A percentile compares a stretch with the other conserved stretches of the same genome.
Evolutionary conservation across 768 basidiomycete genomes (phyloP).

Genomic region (Rhodotorula toruloides): DNA sequence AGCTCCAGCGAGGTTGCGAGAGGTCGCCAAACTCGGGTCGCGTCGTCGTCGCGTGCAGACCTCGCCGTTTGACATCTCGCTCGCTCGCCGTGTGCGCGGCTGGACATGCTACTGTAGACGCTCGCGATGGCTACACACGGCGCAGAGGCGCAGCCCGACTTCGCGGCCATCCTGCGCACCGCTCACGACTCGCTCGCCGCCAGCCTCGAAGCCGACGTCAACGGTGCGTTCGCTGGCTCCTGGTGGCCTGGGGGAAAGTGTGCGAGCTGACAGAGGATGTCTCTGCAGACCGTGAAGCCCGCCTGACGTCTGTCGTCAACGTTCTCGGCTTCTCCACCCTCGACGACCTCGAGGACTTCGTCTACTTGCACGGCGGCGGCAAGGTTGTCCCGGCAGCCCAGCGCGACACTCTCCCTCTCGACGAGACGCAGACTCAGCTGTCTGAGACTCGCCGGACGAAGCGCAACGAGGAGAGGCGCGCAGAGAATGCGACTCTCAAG

Average conservation of each 20-base stretch:
- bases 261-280: not conserved
- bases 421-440: conserved; percentile 14
- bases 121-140: too few species aligned
- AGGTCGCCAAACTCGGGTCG: too few species aligned
- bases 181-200: not conserved
- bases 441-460: not conserved
- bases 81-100: too few species aligned
- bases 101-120: too few species aligned
- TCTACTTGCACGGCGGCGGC: conserved; percentile 25
- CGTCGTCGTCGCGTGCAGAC: too few species aligned
- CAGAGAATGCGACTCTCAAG: not conserved
- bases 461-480: not conserved
- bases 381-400: conserved; percentile 16
- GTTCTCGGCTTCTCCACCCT: conserved; percentile 30
- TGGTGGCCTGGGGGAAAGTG: too few species aligned
- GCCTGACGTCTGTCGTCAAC: conserved; percentile 13
- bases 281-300: conserved; percentile 7
- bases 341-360: conserved; percentile 32
- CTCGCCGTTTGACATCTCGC: too few species aligned
- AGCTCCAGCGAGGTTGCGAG: too few species aligned
- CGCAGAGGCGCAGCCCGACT: not conserved
- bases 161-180: not conserved
- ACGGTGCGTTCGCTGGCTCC: not conserved
- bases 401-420: conserved; percentile 13
- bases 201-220: not conserved